These are phyloP conservation scores for Aureobasidium sp. DNA, from an alignment of 2,329 filamentous ascomycete genomes.

Conservation along the genomic window DNA sequence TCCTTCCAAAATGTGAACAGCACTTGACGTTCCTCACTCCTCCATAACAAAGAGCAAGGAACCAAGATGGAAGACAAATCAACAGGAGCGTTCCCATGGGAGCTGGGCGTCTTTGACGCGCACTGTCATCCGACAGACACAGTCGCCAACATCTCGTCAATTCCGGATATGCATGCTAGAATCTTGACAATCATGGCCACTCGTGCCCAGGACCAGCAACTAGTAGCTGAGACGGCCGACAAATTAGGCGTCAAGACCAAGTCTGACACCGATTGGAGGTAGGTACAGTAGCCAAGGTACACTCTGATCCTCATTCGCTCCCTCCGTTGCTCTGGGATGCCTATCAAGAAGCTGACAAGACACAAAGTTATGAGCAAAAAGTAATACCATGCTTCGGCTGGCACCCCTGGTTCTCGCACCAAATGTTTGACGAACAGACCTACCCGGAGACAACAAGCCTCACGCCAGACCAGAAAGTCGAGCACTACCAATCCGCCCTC, in stretches of 20 bases:
- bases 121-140: conserved; percentile 83
- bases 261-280: conserved; percentile 27
- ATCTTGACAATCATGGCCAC: conserved; percentile 72
- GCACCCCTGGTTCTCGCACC: conserved; percentile 82
- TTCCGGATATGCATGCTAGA: conserved; percentile 59
- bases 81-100: conserved; percentile 54
- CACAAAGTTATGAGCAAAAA: conserved; percentile 31
- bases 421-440: conserved; percentile 57
- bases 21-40: background rate
- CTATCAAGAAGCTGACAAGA: background rate
- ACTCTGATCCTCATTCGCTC: background rate
- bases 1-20: background rate
- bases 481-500: conserved; percentile 63
- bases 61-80: conserved; percentile 19
- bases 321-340: background rate
- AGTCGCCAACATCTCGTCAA: conserved; percentile 52
- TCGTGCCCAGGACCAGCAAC: conserved; percentile 64
- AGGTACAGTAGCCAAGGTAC: conserved; percentile 19
- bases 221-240: conserved; percentile 58
- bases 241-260: conserved; percentile 42
- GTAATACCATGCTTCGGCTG: conserved; percentile 72
- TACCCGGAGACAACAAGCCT: conserved; percentile 28
- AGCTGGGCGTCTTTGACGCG: conserved; percentile 65
- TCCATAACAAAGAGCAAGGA: background rate
- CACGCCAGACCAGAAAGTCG: conserved; percentile 39